phyloP scores from a whole-genome alignment of 2,329 filamentous ascomycete genomes.

The Fusarium illudens region DNA sequence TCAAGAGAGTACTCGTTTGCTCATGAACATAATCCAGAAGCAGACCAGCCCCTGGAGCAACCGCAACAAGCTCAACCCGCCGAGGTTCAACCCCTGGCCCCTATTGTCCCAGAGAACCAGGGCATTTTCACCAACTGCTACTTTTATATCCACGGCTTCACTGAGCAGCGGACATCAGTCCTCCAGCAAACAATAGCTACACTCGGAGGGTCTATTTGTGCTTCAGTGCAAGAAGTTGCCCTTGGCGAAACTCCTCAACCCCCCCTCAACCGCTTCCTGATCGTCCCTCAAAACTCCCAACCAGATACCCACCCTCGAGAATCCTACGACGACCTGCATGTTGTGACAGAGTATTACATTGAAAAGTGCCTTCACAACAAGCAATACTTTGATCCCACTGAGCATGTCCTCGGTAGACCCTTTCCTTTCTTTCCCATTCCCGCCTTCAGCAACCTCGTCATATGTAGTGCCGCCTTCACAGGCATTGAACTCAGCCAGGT shows the following conservation, averaged over 20 bases:
- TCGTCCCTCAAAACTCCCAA: slow-evolving; percentile 63
- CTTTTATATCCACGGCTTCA: slow-evolving; percentile 70
- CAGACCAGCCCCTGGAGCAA: slow-evolving; percentile 11
- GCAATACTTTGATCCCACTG: slow-evolving; percentile 71
- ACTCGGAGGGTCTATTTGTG: slow-evolving; percentile 56
- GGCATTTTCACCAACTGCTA: slow-evolving; percentile 64
- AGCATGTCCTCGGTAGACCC: slow-evolving; percentile 79
- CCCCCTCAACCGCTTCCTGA: slow-evolving; percentile 56
- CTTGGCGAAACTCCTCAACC: slow-evolving; percentile 42
- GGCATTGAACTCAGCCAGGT: slow-evolving; percentile 88
- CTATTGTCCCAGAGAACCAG: slow-evolving; percentile 24
- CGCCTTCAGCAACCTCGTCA: slow-evolving; percentile 73
- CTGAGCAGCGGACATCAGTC: slow-evolving; percentile 58
- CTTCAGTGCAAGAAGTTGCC: slow-evolving; percentile 53
- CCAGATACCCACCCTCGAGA: slow-evolving; percentile 54
- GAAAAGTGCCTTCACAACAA: slow-evolving; percentile 87
- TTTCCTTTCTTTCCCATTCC: slow-evolving; percentile 75
- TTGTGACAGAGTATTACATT: slow-evolving; percentile 91
- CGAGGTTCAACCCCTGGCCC: slow-evolving; percentile 15
- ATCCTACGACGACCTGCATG: slow-evolving; percentile 51
- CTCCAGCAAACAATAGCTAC: slow-evolving; percentile 58
- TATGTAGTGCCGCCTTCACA: slow-evolving; percentile 84
- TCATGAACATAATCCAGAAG: slow-evolving; percentile 30
- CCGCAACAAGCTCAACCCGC: slow-evolving; percentile 9
- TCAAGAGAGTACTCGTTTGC: slow-evolving; percentile 49